Conservation (phyloP, 2,329 filamentous ascomycete genomes). For the Cordyceps cicadae region DNA sequence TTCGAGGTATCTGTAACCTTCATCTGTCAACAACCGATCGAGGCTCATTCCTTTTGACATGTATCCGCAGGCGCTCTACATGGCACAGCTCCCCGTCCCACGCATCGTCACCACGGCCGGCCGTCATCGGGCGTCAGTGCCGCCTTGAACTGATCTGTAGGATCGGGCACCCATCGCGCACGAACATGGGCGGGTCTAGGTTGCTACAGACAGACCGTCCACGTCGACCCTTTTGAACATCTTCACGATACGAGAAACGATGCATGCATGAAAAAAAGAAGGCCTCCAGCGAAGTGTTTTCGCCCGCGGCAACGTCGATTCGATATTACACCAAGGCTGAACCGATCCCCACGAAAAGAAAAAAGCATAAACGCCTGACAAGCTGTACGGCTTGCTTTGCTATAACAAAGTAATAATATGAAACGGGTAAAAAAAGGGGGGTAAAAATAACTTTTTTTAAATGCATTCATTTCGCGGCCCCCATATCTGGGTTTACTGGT, state of each 20-base stretch:
- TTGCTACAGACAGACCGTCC: no score
- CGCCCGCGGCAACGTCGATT: neutral
- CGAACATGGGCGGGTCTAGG: no score
- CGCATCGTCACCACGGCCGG: no score
- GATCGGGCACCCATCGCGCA: no score
- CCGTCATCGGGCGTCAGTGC: no score
- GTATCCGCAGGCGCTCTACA: no score
- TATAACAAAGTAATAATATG: neutral
- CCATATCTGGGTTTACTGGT: slow-evolving; percentile 18
- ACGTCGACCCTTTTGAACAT: no score
- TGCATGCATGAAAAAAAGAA: neutral
- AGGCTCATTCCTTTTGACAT: no score
- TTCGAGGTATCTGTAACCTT: no score
- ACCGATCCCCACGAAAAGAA: neutral
- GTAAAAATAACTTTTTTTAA: neutral
- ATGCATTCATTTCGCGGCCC: neutral
- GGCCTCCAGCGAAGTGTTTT: neutral
- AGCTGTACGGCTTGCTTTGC: neutral
- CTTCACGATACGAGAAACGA: neutral
- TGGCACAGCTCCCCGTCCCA: no score
- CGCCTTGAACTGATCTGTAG: no score
- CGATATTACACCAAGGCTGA: neutral
- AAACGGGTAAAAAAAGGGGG: neutral
- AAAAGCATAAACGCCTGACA: neutral
- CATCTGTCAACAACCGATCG: no score